phyloP scores from a whole-genome alignment of 2,329 filamentous ascomycete genomes.

The Fusarium paranaense region DNA sequence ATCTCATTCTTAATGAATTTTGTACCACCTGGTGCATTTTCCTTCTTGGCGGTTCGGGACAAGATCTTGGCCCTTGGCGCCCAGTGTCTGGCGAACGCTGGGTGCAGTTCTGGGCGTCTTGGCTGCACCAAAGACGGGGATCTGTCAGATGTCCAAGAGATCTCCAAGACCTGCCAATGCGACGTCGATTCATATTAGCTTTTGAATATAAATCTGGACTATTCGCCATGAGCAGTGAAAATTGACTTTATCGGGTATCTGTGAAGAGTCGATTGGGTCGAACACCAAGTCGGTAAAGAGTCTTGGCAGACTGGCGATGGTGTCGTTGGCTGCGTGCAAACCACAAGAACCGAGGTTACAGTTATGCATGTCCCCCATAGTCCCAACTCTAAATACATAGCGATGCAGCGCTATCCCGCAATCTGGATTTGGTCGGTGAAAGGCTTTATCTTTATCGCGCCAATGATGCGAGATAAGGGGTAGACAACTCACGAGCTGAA shows the following conservation, averaged over 20 bases:
- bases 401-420: neutral
- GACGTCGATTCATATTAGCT: conserved; percentile 8
- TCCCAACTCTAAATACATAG: neutral
- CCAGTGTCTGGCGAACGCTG: conserved; percentile 25
- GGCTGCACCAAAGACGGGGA: conserved; percentile 33
- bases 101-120: conserved; percentile 42
- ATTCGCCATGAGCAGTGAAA: neutral
- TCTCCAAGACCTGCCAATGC: conserved; percentile 34
- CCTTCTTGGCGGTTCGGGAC: conserved; percentile 36
- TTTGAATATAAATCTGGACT: neutral
- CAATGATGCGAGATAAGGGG: neutral
- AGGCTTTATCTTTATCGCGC: neutral
- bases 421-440: neutral
- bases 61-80: conserved; percentile 42
- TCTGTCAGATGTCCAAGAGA: conserved; percentile 42
- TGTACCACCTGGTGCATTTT: conserved; percentile 42
- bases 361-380: neutral
- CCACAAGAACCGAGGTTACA: neutral
- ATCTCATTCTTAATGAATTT: conserved; percentile 13
- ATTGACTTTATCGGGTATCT: neutral
- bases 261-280: neutral
- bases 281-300: neutral
- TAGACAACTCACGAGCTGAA: neutral
- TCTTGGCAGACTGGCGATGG: neutral
- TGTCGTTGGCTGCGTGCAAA: neutral